Evolutionary conservation across 306 rosid species (phyloP).

Genomic region (Medicago arabica): DNA sequence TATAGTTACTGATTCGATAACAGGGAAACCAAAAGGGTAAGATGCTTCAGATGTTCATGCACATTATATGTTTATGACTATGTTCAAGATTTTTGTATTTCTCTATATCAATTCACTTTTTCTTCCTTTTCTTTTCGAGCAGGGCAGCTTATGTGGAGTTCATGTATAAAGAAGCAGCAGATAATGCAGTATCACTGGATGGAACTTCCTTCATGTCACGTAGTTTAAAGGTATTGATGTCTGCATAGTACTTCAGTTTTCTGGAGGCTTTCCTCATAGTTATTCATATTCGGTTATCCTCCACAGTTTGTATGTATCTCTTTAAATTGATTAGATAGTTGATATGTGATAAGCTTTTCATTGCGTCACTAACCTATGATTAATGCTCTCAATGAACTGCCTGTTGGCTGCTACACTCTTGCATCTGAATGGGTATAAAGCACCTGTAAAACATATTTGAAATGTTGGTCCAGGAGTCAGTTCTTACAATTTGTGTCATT

Average conservation of each 20-base stretch:
- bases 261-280: background rate
- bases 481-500: constrained; percentile 1
- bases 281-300: background rate
- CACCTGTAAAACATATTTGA: constrained; percentile 5
- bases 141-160: constrained; percentile 96
- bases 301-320: background rate
- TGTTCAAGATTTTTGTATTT: constrained; percentile 1
- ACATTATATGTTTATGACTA: constrained; percentile 10
- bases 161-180: constrained; percentile 87
- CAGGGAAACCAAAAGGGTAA: constrained; percentile 94
- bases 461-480: background rate
- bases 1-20: constrained; percentile 74
- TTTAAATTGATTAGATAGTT: constrained; percentile 10
- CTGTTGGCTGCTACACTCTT: background rate
- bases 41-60: constrained; percentile 34
- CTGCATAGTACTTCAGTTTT: constrained; percentile 11
- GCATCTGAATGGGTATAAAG: background rate
- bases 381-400: constrained; percentile 2
- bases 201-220: constrained; percentile 95
- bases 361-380: constrained; percentile 20
- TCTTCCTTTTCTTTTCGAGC: constrained; percentile 43
- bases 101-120: constrained; percentile 24
- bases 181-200: constrained; percentile 84
- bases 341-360: background rate
- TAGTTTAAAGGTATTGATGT: constrained; percentile 77